Evolutionary conservation across 2,329 filamentous ascomycete species (phyloP).

Genomic region (Pseudogymnoascus sp.): DNA sequence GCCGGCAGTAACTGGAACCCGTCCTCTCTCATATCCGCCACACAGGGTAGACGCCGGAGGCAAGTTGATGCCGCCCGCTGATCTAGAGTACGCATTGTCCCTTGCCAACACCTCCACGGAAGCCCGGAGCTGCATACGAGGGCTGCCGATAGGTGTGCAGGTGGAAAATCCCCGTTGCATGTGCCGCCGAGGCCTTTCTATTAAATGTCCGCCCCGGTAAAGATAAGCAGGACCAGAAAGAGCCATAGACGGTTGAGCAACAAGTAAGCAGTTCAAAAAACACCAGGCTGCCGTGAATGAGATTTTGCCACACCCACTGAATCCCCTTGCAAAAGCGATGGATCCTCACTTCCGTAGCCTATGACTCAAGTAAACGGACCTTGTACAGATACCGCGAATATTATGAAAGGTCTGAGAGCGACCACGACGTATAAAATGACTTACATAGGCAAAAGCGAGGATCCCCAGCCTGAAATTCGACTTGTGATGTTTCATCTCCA

Average conservation of each 20-base stretch:
- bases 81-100: neutral
- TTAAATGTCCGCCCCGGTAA: neutral
- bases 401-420: neutral
- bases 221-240: neutral
- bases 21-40: neutral
- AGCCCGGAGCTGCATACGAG: neutral
- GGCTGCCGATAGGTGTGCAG: neutral
- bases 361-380: neutral
- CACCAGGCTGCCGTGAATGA: neutral
- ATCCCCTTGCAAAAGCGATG: neutral
- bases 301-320: conserved; percentile 1
- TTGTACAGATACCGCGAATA: neutral
- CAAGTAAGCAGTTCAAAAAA: neutral
- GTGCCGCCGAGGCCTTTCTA: neutral
- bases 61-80: neutral
- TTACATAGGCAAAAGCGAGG: neutral
- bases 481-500: neutral
- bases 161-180: neutral
- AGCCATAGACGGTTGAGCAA: neutral
- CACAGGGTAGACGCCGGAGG: neutral
- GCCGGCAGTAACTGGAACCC: neutral
- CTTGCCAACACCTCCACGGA: neutral
- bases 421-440: neutral
- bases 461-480: neutral
- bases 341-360: neutral